phyloP scores from a whole-genome alignment of 192 early-diverging fungal genomes.

The Spizellomyces sp. region DNA sequence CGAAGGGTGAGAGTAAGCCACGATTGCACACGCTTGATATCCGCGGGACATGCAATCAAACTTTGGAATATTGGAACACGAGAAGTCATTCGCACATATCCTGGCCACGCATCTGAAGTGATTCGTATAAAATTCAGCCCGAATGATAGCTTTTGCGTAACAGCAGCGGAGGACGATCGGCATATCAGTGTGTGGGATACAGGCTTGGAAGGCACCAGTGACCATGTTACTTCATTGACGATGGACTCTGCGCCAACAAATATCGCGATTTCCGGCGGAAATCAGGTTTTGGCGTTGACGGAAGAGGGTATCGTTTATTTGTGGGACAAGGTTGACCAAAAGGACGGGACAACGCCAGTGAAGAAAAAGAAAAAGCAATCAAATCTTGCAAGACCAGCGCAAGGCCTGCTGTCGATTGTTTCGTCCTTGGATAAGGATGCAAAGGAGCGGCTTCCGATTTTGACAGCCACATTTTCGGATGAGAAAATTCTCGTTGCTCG shows the following conservation, averaged over 20 bases:
- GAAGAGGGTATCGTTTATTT: conserved; percentile 39
- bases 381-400: background rate
- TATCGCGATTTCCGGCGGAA: conserved; percentile 15
- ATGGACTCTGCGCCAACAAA: conserved; percentile 21
- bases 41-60: conserved; percentile 24
- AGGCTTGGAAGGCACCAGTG: conserved; percentile 3
- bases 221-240: conserved; percentile 26
- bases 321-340: conserved; percentile 22
- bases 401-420: conserved; percentile 6
- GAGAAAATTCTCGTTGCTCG: conserved; percentile 36
- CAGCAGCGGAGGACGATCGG: conserved; percentile 43
- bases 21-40: conserved; percentile 7
- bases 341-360: background rate
- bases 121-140: conserved; percentile 13
- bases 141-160: conserved; percentile 20
- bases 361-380: conserved; percentile 28
- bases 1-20: conserved; percentile 8
- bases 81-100: conserved; percentile 26
- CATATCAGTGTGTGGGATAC: conserved; percentile 45
- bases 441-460: conserved; percentile 16
- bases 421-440: background rate
- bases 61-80: conserved; percentile 21
- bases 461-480: conserved; percentile 32
- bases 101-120: conserved; percentile 44
- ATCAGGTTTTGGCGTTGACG: conserved; percentile 39